phyloP scores from a whole-genome alignment of 805 yeast genomes.

The Starmerella stigmatis region DNA sequence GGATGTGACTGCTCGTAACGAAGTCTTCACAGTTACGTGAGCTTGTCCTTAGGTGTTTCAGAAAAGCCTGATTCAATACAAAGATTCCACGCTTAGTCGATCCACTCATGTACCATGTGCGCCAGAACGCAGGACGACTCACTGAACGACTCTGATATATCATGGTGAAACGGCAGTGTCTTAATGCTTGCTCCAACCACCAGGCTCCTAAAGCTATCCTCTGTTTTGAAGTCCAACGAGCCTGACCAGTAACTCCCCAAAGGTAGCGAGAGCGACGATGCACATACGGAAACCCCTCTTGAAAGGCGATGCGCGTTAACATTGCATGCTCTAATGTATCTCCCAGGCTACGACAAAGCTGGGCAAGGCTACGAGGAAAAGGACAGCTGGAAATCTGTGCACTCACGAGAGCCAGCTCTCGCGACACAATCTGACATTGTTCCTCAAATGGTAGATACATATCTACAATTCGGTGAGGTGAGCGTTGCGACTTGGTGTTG shows the following conservation, averaged over 20 bases:
- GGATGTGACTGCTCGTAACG: slow-evolving; percentile 53
- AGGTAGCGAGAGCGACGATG: slow-evolving; percentile 11
- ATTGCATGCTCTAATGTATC: slow-evolving; percentile 11
- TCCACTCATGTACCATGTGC: slow-evolving; percentile 50
- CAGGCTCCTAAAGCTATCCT: slow-evolving; percentile 29
- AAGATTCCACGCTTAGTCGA: slow-evolving; percentile 58
- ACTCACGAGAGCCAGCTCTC: slow-evolving; percentile 8
- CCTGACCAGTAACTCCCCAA: slow-evolving; percentile 8
- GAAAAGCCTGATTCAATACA: slow-evolving; percentile 71
- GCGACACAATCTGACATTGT: slow-evolving; percentile 14
- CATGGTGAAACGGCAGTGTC: slow-evolving; percentile 27
- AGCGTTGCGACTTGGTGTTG: too few relatives aligned
- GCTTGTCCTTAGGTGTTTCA: slow-evolving; percentile 50
- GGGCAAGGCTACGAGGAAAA: slow-evolving; percentile 15
- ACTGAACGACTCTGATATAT: slow-evolving; percentile 36
- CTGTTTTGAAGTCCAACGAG: slow-evolving; percentile 35
- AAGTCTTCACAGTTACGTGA: slow-evolving; percentile 51
- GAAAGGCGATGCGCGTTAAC: background rate
- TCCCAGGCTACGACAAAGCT: slow-evolving; percentile 17
- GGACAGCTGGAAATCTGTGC: background rate
- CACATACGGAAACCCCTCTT: background rate
- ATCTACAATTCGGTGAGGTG: background rate
- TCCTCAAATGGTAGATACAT: background rate
- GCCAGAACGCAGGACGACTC: slow-evolving; percentile 52
- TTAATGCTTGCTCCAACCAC: slow-evolving; percentile 15